Conservation (phyloP, 2,329 filamentous ascomycete species). For the Cucurbitaria berberidis region DNA sequence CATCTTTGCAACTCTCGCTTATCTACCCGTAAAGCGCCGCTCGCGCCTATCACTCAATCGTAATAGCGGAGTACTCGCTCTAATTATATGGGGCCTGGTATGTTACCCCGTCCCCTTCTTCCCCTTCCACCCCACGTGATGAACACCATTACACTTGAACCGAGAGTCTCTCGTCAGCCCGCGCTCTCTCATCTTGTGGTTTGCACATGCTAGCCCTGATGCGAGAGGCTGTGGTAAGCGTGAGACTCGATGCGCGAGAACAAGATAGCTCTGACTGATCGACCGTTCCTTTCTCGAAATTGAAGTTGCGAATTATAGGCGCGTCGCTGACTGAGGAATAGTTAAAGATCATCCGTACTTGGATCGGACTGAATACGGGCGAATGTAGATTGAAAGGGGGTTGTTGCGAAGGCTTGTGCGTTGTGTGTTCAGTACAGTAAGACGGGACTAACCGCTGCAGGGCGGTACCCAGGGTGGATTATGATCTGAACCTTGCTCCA, state of each 20-base stretch:
- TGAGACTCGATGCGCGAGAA: constrained; percentile 18
- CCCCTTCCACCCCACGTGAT: constrained; percentile 7
- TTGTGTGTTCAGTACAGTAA: not conserved
- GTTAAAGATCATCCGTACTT: not conserved
- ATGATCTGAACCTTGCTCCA: not conserved
- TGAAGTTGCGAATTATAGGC: not conserved
- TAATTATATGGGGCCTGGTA: not conserved
- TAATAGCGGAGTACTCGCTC: no score
- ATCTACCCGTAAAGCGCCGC: no score
- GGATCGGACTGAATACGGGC: not conserved
- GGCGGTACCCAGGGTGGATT: no score
- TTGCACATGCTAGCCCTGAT: constrained; percentile 17
- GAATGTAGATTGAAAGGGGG: not conserved
- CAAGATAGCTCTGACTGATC: constrained; percentile 21
- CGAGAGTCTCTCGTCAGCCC: constrained; percentile 7
- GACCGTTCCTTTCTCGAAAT: not conserved
- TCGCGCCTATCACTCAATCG: no score
- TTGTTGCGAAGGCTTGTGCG: not conserved
- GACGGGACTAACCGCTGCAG: no score
- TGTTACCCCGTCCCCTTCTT: not conserved
- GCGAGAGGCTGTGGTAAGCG: not conserved
- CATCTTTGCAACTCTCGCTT: no score
- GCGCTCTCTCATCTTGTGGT: constrained; percentile 8
- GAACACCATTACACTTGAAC: constrained; percentile 24
- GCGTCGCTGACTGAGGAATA: not conserved